phyloP scores from a whole-genome alignment of 2,329 filamentous ascomycete species.

The Fusarium pseudograminearum region DNA sequence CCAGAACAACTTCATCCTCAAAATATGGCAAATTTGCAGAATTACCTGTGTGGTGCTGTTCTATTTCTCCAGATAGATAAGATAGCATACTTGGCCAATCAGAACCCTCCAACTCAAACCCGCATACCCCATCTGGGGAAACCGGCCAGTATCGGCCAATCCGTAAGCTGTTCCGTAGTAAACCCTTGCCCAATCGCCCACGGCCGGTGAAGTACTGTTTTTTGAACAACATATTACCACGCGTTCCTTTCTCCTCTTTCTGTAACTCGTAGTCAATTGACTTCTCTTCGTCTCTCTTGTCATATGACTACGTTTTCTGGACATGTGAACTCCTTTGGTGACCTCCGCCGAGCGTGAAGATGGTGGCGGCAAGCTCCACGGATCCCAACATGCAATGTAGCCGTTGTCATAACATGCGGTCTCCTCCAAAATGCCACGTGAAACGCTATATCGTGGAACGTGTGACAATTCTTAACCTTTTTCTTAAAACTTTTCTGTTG shows the following conservation, averaged over 20 bases:
- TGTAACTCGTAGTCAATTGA: conserved; percentile 1
- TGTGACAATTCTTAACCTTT: background rate
- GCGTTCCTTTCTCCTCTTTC: conserved; percentile 3
- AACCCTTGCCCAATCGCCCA: background rate
- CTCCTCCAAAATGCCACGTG: background rate
- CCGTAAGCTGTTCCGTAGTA: background rate
- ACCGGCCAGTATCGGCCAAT: background rate
- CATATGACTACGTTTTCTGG: background rate
- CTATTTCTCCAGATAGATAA: conserved; percentile 22
- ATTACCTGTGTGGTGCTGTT: conserved; percentile 21
- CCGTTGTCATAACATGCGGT: background rate
- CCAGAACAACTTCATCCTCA: background rate
- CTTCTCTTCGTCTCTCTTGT: background rate
- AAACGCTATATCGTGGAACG: background rate
- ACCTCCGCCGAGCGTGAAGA: background rate
- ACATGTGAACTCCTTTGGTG: conserved; percentile 29
- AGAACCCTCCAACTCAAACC: background rate
- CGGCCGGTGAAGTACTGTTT: background rate
- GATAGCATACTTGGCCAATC: conserved; percentile 26
- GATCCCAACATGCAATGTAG: background rate
- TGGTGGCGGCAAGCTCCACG: background rate
- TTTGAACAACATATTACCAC: conserved; percentile 5
- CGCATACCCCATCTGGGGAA: conserved; percentile 10
- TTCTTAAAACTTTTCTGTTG: background rate
- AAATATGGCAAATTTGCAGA: conserved; percentile 21